Evolutionary conservation across 2,329 filamentous ascomycete species (phyloP).

Genomic region (Aplosporella prunicola): DNA sequence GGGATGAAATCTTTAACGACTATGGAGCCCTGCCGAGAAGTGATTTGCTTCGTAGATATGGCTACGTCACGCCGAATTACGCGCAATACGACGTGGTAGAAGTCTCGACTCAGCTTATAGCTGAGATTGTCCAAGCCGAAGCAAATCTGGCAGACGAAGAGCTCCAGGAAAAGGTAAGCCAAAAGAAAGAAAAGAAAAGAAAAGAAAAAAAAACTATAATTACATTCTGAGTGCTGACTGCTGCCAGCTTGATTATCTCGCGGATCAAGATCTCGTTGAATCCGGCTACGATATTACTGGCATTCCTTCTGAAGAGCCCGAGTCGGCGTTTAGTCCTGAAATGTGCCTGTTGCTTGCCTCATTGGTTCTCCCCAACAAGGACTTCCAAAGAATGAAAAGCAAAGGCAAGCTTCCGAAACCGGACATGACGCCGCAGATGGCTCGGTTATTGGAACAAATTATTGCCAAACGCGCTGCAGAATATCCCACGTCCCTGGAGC

Average conservation of each 20-base stretch:
- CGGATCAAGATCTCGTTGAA: conserved; percentile 56
- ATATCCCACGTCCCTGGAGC: conserved; percentile 46
- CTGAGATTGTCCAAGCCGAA: conserved; percentile 36
- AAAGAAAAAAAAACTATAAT: neutral
- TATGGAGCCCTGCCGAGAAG: conserved; percentile 77
- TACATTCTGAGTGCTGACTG: too few species aligned
- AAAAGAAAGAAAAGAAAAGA: neutral
- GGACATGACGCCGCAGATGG: conserved; percentile 31
- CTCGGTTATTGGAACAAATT: conserved; percentile 30
- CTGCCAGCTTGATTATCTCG: conserved; percentile 45
- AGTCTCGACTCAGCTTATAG: conserved; percentile 53
- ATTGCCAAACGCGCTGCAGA: conserved; percentile 34
- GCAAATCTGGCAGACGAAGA: conserved; percentile 28
- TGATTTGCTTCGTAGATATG: conserved; percentile 75
- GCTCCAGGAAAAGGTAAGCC: conserved; percentile 18
- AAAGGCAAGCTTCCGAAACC: conserved; percentile 36
- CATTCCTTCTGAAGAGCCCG: conserved; percentile 19
- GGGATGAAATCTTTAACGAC: conserved; percentile 78
- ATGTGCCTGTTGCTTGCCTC: conserved; percentile 36
- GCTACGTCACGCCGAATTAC: conserved; percentile 75
- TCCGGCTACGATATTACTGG: conserved; percentile 56
- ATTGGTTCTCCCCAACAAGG: conserved; percentile 32
- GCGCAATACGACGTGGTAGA: conserved; percentile 75
- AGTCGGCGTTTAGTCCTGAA: conserved; percentile 31
- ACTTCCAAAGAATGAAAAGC: conserved; percentile 32